Evolutionary conservation across 192 early-diverging fungal species (phyloP), one percentile per base, ranked within the genome.

Genomic region (Podila minutissima): DNA sequence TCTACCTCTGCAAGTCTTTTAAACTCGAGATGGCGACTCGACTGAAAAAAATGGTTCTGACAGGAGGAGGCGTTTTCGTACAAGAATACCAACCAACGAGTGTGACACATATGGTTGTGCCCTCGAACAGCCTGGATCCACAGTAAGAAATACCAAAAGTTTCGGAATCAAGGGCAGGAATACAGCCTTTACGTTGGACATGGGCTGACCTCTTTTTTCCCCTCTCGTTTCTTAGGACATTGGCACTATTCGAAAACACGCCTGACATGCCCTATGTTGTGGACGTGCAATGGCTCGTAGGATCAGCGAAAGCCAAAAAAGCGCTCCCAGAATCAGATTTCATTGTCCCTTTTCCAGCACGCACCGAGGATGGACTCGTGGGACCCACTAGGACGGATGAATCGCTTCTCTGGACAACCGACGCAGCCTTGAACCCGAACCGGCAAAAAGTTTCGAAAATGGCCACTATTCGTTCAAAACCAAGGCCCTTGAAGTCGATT

Each of bases 41-140:
- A 7, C 28, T 66, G 22, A 81, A 73, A 33, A 73, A 73, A 33
- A 60, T 81, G 49, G 69, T 81, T 61, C 71, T 60, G 3, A 48
- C 58, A 3, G 71, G 71, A 4, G 71, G 71, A 15, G 77, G 77
- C 1, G 38, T 73, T 46, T 66, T 69, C 59, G 32, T 81, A 20
- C 15, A 59, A 15, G 77, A 73, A 8, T 81, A 81, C 32, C 71
- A 81, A 10, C 55, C 71, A 3, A 3, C 17, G 4, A 65, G 59
- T 8, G 77, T 81, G 32, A 81, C 77, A 0, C 77, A 81, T 48
- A 62, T 73, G 13, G 55, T 81, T 7, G 77, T 81, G n/a, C 77
- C 77, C 0, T 69, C 71, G 4, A 31, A 81, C 33, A 61, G n/a
- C 0, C 24, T 81, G 20, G 62, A 64, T 11, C 15, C 65, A 15